Evolutionary conservation across 495 filamentous ascomycete species (phyloP).

Genomic region (Neurospora pannonica): DNA sequence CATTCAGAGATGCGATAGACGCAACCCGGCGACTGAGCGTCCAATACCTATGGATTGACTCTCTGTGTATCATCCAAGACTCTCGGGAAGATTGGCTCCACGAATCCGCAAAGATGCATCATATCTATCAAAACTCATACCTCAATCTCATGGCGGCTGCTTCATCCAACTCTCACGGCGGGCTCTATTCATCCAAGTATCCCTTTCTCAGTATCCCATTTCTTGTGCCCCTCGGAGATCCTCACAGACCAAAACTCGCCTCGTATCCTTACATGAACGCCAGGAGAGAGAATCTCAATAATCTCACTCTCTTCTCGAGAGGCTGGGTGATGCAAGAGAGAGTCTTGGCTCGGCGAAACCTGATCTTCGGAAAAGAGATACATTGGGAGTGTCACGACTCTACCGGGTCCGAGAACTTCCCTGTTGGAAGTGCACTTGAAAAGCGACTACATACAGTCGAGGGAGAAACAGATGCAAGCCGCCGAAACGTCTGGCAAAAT

Average conservation of each 20-base stretch:
- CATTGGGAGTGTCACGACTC: not conserved
- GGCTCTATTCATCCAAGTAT: not conserved
- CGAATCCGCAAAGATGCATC: slow-evolving; percentile 19
- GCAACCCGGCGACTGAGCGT: slow-evolving; percentile 6
- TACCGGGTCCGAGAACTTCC: not conserved
- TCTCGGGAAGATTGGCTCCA: slow-evolving; percentile 18
- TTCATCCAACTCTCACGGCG: not conserved
- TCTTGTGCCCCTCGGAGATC: not conserved
- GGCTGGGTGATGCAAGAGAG: not conserved
- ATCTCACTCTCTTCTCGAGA: not conserved
- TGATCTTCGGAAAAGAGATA: not conserved
- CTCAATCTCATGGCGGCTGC: slow-evolving; percentile 5
- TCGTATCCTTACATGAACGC: not conserved
- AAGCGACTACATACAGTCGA: not conserved
- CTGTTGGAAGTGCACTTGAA: not conserved
- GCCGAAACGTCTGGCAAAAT: not conserved
- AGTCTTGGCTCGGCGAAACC: not conserved
- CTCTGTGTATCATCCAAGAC: slow-evolving; percentile 29
- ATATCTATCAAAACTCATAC: slow-evolving; percentile 18
- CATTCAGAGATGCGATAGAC: slow-evolving; percentile 7
- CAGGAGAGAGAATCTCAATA: not conserved
- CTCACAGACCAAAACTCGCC: not conserved
- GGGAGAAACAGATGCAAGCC: not conserved
- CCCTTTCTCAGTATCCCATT: not conserved
- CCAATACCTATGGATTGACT: slow-evolving; percentile 29